A percentile compares a stretch with the other conserved stretches of the same genome.
phyloP scores from a whole-genome alignment of 805 yeast species.

The Candida khao-thaluensis region DNA sequence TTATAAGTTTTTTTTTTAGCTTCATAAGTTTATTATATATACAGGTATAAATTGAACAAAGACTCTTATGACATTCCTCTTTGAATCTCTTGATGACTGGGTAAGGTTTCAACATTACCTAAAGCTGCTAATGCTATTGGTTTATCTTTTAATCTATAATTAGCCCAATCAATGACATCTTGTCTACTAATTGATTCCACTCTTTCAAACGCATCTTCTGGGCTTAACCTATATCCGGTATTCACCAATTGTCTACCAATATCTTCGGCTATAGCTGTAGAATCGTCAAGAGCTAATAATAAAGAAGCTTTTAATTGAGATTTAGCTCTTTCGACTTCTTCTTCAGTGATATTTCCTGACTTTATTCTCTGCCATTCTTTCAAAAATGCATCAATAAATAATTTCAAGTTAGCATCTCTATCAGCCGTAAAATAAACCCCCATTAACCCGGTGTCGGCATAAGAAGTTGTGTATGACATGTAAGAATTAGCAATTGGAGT shows the following conservation, averaged over 20 bases:
- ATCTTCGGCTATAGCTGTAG: constrained; percentile 96
- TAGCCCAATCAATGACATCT: constrained; percentile 88
- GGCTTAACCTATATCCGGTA: constrained; percentile 76
- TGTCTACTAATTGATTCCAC: constrained; percentile 75
- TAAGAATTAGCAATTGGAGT: constrained; percentile 85
- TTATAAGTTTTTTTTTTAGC: background rate
- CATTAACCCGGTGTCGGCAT: constrained; percentile 97
- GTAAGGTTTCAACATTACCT: constrained; percentile 75
- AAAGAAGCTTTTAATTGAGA: constrained; percentile 92
- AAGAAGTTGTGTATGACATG: constrained; percentile 95
- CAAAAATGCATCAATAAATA: constrained; percentile 70
- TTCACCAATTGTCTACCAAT: constrained; percentile 96
- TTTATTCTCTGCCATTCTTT: constrained; percentile 89
- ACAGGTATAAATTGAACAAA: constrained; percentile 2
- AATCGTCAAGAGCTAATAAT: constrained; percentile 85
- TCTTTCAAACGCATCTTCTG: constrained; percentile 70
- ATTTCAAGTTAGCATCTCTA: constrained; percentile 60
- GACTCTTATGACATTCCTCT: constrained; percentile 23
- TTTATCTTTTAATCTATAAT: constrained; percentile 68
- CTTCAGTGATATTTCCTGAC: constrained; percentile 70
- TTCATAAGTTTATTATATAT: too few relatives aligned
- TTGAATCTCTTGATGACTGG: constrained; percentile 60
- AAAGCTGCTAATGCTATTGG: constrained; percentile 90
- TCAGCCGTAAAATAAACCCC: constrained; percentile 92
- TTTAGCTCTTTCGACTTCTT: constrained; percentile 91